These are phyloP conservation scores for Byssoonygena ceratinophila DNA, from an alignment of 2,329 filamentous ascomycete genomes.

Conservation along the genomic window DNA sequence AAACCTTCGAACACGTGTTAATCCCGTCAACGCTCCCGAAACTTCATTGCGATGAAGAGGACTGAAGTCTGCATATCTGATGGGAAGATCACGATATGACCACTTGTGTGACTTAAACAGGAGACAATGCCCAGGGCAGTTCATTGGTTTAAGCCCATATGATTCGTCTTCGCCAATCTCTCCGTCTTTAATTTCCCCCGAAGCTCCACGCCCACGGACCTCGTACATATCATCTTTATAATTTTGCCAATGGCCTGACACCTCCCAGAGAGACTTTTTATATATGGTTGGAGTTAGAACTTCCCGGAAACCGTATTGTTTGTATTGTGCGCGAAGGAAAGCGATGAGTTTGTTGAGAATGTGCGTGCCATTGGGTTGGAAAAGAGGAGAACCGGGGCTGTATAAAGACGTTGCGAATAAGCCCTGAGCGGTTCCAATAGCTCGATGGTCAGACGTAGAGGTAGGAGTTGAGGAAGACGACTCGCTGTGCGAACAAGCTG, in stretches of 20 bases:
- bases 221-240: constrained; percentile 90
- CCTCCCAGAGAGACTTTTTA: constrained; percentile 77
- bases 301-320: constrained; percentile 74
- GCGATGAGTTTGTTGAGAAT: constrained; percentile 75
- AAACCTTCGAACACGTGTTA: constrained; percentile 76
- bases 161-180: constrained; percentile 51
- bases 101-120: constrained; percentile 64
- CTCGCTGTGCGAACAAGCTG: constrained; percentile 2
- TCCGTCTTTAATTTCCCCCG: constrained; percentile 26
- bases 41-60: constrained; percentile 78
- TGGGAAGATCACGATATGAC: constrained; percentile 69
- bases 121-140: constrained; percentile 79
- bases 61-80: constrained; percentile 79
- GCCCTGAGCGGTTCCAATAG: constrained; percentile 42
- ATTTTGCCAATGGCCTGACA: constrained; percentile 77
- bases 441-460: not conserved
- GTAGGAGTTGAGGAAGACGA: constrained; percentile 16
- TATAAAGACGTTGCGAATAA: constrained; percentile 70
- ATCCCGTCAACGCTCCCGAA: constrained; percentile 66
- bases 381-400: constrained; percentile 75
- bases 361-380: constrained; percentile 68
- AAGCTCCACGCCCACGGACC: constrained; percentile 48
- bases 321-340: constrained; percentile 74
- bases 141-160: constrained; percentile 86
- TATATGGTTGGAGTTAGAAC: constrained; percentile 86